Conservation (phyloP, 768 basidiomycete species). For the Rhizopogon vesiculosus region DNA sequence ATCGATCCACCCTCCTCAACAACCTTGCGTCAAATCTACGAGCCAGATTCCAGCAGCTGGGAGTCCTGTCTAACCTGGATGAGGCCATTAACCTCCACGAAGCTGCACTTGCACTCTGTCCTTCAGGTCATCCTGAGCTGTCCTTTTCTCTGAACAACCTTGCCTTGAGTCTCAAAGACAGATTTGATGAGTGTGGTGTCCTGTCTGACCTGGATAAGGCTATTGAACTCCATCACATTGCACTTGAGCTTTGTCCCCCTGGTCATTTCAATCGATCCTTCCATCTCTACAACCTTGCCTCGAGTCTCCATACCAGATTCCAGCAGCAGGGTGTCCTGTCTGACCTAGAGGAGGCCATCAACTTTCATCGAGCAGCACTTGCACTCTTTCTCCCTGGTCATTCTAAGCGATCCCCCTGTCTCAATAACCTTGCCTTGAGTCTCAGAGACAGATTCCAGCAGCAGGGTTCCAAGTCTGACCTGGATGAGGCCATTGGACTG, state of each 20-base stretch:
- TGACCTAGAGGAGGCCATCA: slow-evolving; percentile 16
- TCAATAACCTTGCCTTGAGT: slow-evolving; percentile 8
- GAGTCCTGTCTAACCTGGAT: slow-evolving; percentile 7
- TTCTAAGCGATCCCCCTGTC: not conserved
- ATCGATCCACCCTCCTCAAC: not conserved
- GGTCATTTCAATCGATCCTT: not conserved
- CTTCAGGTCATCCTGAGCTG: not conserved
- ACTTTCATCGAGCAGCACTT: slow-evolving; percentile 6
- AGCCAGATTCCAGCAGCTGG: not conserved
- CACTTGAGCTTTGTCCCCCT: not conserved
- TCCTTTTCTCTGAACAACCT: slow-evolving; percentile 7
- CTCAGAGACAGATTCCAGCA: not conserved
- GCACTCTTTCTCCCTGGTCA: not conserved
- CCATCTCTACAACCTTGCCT: slow-evolving; percentile 10
- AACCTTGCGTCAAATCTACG: not conserved
- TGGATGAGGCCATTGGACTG: slow-evolving; percentile 10
- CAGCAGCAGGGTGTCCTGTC: not conserved
- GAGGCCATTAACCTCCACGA: slow-evolving; percentile 7
- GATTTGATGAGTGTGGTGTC: not conserved
- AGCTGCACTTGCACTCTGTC: not conserved
- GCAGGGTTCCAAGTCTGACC: slow-evolving; percentile 1
- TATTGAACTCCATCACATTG: slow-evolving; percentile 9
- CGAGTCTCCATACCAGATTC: not conserved
- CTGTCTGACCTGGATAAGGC: slow-evolving; percentile 13
- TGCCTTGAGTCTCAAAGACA: slow-evolving; percentile 1